Evolutionary conservation across 2,329 filamentous ascomycete species (phyloP), one percentile per base, ranked within the genome.

Genomic region (Cercospora sojina): DNA sequence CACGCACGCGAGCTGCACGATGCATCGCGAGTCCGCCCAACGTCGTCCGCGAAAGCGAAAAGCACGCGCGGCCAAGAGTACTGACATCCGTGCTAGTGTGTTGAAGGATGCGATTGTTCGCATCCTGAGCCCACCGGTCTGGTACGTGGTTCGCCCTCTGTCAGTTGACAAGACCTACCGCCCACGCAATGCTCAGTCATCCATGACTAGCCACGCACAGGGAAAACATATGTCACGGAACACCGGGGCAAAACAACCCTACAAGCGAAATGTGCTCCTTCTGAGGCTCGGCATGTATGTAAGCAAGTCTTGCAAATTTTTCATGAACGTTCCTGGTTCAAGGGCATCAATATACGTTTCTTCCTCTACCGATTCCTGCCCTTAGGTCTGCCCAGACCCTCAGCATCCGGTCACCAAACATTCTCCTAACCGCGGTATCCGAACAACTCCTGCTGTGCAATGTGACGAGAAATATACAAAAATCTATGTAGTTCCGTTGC

Each of bases 401-500:
- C 25, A 29, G 4, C 51, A 32, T 56, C 25, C 25, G 25, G 9
- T 55, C 23, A 18, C n/a, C 9, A 31, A n/a, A 56, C 16, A 56
- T 27, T 29, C 25, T 9, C 23, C 9, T 27, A 31, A 3, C 51
- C 51, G 29, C 51, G n/a, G 18, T 12, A 56, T 10, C 51, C 51
- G 51, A 31, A 23, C 25, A 38, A 38, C 35, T 3, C 35, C 35
- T 38, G 6, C 59, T 51, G 31, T 41, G 23, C 27, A 23, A 25
- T 18, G 31, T 18, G 31, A 35, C 10, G 47, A 20, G 47, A 55
- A 35, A 25, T 38, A n/a, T n/a, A 38, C 35, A 38, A 10, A 12
- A 23, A 18, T 49, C 63, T 65, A 66, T 35, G 51, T 27, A 27
- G 29, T 62, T 20, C 67, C 66, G 23, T 71, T 64, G 5, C 64